Base-by-base conservation (phyloP, 2,329 filamentous ascomycete species). In the Seiridium cupressi region DNA sequence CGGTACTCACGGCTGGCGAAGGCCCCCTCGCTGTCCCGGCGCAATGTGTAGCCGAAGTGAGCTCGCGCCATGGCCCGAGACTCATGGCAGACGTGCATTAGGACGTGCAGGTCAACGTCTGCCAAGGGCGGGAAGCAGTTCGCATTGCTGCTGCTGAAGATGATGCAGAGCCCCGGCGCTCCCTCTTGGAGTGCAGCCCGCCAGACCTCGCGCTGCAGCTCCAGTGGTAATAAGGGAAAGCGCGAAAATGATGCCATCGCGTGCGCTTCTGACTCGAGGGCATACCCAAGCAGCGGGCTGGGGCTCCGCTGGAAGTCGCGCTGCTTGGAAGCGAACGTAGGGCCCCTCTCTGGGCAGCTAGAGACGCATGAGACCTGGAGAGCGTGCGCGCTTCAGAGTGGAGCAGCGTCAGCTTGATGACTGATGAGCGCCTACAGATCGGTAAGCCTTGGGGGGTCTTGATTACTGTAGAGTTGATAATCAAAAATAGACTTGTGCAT, bases 141-240 rank as follows among this genome's bases (percentile, higher is more conserved):
- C 32, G 49, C 38, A 42, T 13, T 32, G 10, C 18, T 32, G 49
- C 32, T 35, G 49, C 49, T 35, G 32, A 38, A 53, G 9, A 35
- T 53, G 34, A 53, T 53, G 49, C 49, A 53, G 34, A 53, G 49
- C 10, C 49, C 49, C 32, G 34, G 9, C 8, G 35, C 9, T 34
- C 38, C 49, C n/a, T 35, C 49, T 34, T 53, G 32, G 4, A 53
- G 49, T n/a, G 35, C 49, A 13, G 49, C 49, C 49, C 38, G 32
- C 49, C 49, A 53, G 49, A 53, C 38, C 49, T 53, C 32, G 32
- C 49, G 32, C 49, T 38, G 49, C 49, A 53, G 32, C 49, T 53
- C 49, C 32, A 53, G 49, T 13, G 49, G 49, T n/a, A 53, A 34
- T 18, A 36, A 32, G 11, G 11, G n/a, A 18, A 53, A 53, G 32